Base-by-base conservation (phyloP, 495 filamentous ascomycete genomes). In the Neurospora intermedia region DNA sequence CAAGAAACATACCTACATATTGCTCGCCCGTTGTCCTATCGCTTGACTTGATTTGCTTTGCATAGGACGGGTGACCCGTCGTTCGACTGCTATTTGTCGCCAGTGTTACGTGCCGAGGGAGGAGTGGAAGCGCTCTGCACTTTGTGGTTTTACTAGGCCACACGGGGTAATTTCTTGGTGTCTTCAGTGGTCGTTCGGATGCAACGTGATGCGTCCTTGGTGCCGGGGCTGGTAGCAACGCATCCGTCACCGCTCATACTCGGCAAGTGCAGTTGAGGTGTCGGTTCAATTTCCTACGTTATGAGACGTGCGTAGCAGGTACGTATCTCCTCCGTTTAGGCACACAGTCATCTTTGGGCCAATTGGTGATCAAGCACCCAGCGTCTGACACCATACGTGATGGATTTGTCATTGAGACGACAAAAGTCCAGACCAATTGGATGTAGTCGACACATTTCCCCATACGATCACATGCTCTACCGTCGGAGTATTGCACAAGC, bases 171-270 rank as follows among this genome's bases (percentile, higher is more conserved):
- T 66, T 66, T 66, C 13, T 66, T 66, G 27, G 27, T 66, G 54
- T 66, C 27, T 35, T 66, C 35, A 35, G 27, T 66, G 54, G 54
- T 66, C 54, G 54, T 69, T 72, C 75, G 62, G 75, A 78, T 78
- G 75, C 73, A 76, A 76, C 75, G 71, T 74, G 43, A 74, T 78
- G 71, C 71, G 62, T 75, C 69, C 73, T 66, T 73, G 70, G 70
- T 71, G 74, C 41, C 62, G 70, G 70, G 43, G 54, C 54, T 66
- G 54, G 54, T 69, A 70, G 71, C 69, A 71, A 76, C 76, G 73
- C 73, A 76, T 76, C 75, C 54, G 73, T 74, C 46, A 74, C 76
- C 69, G 70, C 45, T 75, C 69, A 70, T 66, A 75, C 46, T 69
- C 69, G 74, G 40, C 69, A 69, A 69, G 43, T 46, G 72, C 72